Evolutionary conservation across 1,284 basidiomycete species (phyloP).

Genomic region (Boletus smithii): DNA sequence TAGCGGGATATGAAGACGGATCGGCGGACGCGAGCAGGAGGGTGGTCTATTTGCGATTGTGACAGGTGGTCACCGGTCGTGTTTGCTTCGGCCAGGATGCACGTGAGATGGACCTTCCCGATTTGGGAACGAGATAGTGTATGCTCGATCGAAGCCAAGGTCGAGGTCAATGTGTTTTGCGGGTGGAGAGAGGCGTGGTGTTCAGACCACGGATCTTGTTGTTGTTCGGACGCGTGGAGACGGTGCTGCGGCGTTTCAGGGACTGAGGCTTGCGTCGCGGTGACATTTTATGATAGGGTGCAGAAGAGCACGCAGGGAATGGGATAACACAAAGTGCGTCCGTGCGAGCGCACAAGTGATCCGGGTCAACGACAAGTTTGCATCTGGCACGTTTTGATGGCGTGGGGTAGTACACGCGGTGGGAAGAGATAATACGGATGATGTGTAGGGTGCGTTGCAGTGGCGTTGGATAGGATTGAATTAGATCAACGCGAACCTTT

Average conservation of each 20-base stretch:
- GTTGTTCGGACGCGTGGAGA: slow-evolving; percentile 22
- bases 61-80: too few relatives aligned
- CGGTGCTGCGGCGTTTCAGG: slow-evolving; percentile 28
- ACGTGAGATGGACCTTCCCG: neutral
- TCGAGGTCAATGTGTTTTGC: slow-evolving; percentile 18
- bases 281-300: too few relatives aligned
- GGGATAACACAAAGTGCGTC: too few relatives aligned
- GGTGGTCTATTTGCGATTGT: neutral
- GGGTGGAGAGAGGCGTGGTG: slow-evolving; percentile 17
- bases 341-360: too few relatives aligned
- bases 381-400: slow-evolving; percentile 28
- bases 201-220: slow-evolving; percentile 7
- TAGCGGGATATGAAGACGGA: slow-evolving; percentile 5
- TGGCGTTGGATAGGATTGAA: slow-evolving; percentile 1
- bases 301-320: too few relatives aligned
- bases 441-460: too few relatives aligned
- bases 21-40: slow-evolving; percentile 1
- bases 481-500: too few relatives aligned
- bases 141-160: slow-evolving; percentile 1
- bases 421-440: too few relatives aligned
- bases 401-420: too few relatives aligned
- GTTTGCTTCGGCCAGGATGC: too few relatives aligned
- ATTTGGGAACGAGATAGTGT: neutral
- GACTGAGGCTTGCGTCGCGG: too few relatives aligned
- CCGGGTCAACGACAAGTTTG: too few relatives aligned